phyloP scores from a whole-genome alignment of 305 asterid species.

The Stenogyne calaminthoides region DNA sequence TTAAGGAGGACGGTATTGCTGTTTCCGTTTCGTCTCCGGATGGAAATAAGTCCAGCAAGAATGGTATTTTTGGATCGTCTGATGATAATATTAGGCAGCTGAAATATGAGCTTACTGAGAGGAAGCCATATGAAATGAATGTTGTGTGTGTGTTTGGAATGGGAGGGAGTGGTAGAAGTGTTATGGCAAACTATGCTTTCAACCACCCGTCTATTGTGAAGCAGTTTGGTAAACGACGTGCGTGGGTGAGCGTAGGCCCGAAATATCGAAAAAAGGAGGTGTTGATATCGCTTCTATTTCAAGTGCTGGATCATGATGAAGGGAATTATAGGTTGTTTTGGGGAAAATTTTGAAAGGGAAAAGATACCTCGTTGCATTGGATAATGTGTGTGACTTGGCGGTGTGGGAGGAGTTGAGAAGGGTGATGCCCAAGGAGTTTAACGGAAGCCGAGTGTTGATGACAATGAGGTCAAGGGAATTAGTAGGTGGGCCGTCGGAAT shows the following conservation, averaged over 20 bases:
- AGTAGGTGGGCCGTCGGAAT: background rate
- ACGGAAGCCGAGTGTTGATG: background rate
- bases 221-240: background rate
- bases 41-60: background rate
- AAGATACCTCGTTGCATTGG: background rate
- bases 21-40: background rate
- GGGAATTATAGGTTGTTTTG: background rate
- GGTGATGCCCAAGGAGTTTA: background rate
- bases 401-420: background rate
- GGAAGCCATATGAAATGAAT: background rate
- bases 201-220: background rate
- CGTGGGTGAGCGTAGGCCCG: background rate
- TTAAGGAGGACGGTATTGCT: background rate
- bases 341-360: background rate
- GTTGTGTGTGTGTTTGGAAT: background rate
- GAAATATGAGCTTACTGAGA: background rate
- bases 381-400: background rate
- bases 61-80: background rate
- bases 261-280: background rate
- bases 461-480: background rate
- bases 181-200: background rate
- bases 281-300: background rate
- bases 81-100: background rate
- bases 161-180: background rate
- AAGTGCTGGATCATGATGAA: background rate